These are phyloP conservation scores for Solanum virginianum DNA, from an alignment of 257 asterid genomes.

Conservation along the genomic window DNA sequence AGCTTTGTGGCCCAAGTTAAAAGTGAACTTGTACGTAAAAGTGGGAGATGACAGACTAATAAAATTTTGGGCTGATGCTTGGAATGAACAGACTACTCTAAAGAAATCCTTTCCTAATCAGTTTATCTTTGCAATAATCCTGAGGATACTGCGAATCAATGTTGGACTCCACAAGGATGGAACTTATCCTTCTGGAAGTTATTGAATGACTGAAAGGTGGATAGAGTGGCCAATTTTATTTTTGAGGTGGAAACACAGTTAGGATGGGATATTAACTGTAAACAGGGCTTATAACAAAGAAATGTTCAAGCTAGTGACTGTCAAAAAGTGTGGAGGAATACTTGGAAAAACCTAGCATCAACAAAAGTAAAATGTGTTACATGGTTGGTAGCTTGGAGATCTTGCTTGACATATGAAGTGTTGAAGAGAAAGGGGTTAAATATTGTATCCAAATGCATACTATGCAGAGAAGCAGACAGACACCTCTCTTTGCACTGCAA, in stretches of 20 bases:
- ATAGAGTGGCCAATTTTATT: not conserved
- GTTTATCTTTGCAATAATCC: not conserved
- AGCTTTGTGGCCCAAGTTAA: not conserved
- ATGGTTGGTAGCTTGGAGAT: not conserved
- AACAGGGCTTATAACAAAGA: not conserved
- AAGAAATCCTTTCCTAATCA: not conserved
- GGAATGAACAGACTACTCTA: not conserved
- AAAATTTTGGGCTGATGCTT: not conserved
- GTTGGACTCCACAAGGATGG: not conserved
- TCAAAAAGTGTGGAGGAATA: not conserved
- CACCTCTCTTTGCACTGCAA: not conserved
- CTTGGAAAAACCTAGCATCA: not conserved
- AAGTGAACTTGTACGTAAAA: not conserved
- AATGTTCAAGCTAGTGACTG: not conserved
- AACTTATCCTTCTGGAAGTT: not conserved
- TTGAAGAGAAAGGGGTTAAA: not conserved
- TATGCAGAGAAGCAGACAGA: not conserved
- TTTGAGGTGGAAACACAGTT: not conserved
- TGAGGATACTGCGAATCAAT: not conserved
- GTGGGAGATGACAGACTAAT: not conserved
- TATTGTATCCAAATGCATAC: not conserved
- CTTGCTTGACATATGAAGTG: not conserved
- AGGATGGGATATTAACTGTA: not conserved
- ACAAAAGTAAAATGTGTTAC: not conserved
- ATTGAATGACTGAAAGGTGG: not conserved